Evolutionary conservation across 177 flowering plant species (phyloP).

Genomic region (Vitis hybrid): DNA sequence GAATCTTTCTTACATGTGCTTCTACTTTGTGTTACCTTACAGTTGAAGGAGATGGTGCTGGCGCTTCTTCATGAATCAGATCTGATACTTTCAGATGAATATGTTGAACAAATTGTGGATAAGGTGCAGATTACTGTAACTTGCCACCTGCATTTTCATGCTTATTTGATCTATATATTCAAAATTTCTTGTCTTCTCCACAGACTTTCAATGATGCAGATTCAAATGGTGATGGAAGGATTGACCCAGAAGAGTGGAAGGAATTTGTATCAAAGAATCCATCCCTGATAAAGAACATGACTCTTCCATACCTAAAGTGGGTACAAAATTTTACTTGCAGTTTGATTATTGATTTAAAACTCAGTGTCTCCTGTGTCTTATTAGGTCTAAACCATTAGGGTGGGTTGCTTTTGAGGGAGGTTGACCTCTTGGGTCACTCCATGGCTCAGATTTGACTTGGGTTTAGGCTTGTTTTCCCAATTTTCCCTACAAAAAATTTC

Average conservation of each 20-base stretch:
- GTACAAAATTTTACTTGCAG: background rate
- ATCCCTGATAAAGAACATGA: constrained; percentile 70
- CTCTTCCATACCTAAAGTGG: constrained; percentile 69
- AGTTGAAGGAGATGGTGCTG: constrained; percentile 81
- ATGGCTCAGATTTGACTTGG: background rate
- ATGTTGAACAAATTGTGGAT: constrained; percentile 63
- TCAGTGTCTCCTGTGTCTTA: background rate
- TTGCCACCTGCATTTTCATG: background rate
- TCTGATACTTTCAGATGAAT: constrained; percentile 60
- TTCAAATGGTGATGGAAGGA: constrained; percentile 50
- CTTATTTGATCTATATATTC: background rate
- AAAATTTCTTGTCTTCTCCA: background rate
- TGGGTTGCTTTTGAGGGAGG: background rate
- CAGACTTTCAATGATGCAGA: constrained; percentile 61
- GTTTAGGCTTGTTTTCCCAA: background rate
- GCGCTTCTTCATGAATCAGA: constrained; percentile 81
- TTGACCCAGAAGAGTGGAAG: constrained; percentile 68
- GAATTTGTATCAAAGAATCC: constrained; percentile 57
- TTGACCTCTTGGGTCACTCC: background rate
- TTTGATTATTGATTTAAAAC: background rate
- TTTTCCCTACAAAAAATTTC: background rate
- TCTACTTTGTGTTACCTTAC: background rate
- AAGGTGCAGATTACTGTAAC: constrained; percentile 30
- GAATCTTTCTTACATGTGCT: background rate
- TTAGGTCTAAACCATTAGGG: background rate